These are phyloP conservation scores for Skeletonema marinoi DNA, from an alignment of 108 stramenopile genomes.

Conservation along the genomic window DNA sequence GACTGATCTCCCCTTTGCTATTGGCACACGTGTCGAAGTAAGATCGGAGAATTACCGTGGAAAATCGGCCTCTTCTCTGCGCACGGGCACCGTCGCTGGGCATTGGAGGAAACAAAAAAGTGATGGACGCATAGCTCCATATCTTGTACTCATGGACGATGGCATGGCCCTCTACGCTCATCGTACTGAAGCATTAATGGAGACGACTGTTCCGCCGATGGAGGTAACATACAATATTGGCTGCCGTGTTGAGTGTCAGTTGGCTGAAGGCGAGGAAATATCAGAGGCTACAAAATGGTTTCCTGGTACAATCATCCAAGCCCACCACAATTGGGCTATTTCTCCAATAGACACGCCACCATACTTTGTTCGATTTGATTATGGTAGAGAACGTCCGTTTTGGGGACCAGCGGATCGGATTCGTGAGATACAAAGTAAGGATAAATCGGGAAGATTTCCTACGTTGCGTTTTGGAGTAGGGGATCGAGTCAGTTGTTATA, in stretches of 20 bases:
- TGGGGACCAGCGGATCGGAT: constrained; percentile 1
- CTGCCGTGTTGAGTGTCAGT: constrained; percentile 1
- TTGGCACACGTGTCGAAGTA: not conserved
- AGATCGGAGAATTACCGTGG: not conserved
- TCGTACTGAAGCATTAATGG: not conserved
- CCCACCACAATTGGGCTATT: not conserved
- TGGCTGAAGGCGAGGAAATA: not conserved
- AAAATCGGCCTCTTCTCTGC: not conserved
- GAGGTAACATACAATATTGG: not conserved
- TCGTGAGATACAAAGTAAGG: not conserved
- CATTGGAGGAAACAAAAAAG: not conserved
- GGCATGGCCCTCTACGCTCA: not conserved
- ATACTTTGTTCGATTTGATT: constrained; percentile 3
- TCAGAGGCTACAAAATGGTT: not conserved
- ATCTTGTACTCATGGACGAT: constrained; percentile 1
- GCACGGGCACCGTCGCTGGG: constrained; percentile 1
- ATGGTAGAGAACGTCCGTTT: constrained; percentile 1
- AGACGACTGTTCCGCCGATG: not conserved
- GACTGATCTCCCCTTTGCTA: not conserved
- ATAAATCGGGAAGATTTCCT: not conserved
- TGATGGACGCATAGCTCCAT: not conserved
- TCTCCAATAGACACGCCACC: not conserved
- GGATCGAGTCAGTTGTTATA: not conserved
- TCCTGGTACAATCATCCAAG: constrained; percentile 4
- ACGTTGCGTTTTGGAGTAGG: not conserved